Base-by-base conservation (phyloP, 495 filamentous ascomycete species). In the Monascus purpureus region DNA sequence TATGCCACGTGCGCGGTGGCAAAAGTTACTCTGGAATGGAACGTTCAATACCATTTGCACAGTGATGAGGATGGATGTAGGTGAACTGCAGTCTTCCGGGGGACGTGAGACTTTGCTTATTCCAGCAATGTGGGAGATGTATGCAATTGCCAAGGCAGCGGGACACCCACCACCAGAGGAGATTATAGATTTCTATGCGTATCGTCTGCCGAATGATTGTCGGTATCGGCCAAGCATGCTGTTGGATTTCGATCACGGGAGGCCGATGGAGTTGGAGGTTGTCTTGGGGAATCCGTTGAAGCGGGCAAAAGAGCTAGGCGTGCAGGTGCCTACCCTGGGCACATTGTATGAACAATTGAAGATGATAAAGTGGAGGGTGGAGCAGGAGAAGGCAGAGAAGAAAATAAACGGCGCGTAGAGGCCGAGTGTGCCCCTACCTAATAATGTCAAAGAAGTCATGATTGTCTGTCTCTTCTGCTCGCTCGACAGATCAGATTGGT, bases 221-320 rank as follows among this genome's bases (percentile, higher is more conserved):
- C 9, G 4, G 5, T 22, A 22, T 22, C 27, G 61, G 47, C 72
- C 75, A 12, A 72, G 67, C 37, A 75, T 75, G 71, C 38, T 70
- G 37, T 25, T 73, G 0, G 71, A 75, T 38, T 71, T 68, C 67
- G 69, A 72, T 45, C 53, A 56, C 3, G 68, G 65, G 0, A 47
- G 63, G 32, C 53, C 55, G 22, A 54, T 75, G 61, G 72, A 77
- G 55, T 29, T 74, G 13, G 72, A 77, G 47, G 71, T 74, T 15
- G 74, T 77, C 17, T 42, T 77, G 25, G 72, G 72, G 1, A 73
- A 75, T 37, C 67, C 70, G 16, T 54, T 77, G 0, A 40, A 61
- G 40, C 64, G 69, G 13, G 72, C 68, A n/a, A 39, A 59, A 32
- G 50, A 46, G 11, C 43, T 46, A 13, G 71, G 70, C 1, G 59